Percentiles rank a stretch among this genome's conserved stretches.
Evolutionary conservation across 768 basidiomycete species (phyloP).

Genomic region (Amanita brunnescens): DNA sequence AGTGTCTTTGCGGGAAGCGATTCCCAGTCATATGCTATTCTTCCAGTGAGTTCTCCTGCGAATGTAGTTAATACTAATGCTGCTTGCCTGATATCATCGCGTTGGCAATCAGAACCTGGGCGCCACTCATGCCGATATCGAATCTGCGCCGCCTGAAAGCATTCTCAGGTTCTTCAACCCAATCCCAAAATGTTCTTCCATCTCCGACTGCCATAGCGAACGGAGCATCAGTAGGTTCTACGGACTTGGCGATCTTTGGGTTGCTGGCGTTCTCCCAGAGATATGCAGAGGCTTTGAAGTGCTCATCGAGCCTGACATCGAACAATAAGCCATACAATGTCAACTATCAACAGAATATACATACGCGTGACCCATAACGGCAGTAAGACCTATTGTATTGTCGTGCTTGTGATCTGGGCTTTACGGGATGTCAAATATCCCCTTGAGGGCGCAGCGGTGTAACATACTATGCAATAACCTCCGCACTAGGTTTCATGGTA

Average conservation of each 20-base stretch:
- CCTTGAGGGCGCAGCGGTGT: too few relatives aligned
- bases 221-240: conserved; percentile 11
- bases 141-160: conserved; percentile 19
- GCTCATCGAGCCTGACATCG: conserved; percentile 15
- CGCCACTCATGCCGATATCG: conserved; percentile 20
- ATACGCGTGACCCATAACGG: conserved; percentile 18
- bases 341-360: not conserved
- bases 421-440: not conserved
- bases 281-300: conserved; percentile 18
- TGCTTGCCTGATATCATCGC: conserved; percentile 15
- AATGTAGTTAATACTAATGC: not conserved
- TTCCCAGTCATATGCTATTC: conserved; percentile 19
- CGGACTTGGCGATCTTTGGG: conserved; percentile 13
- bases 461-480: not conserved
- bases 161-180: conserved; percentile 15
- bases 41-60: too few relatives aligned
- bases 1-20: conserved; percentile 13
- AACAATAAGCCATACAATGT: not conserved
- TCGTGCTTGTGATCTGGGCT: conserved; percentile 21
- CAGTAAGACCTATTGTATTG: conserved; percentile 18
- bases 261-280: conserved; percentile 20
- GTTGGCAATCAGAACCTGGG: conserved; percentile 11
- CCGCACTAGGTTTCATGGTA: conserved; percentile 1
- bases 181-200: conserved; percentile 16
- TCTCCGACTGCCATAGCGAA: conserved; percentile 14